Evolutionary conservation across 169 alveolate genomes (phyloP).

Genomic region (Theileria orientalis): DNA sequence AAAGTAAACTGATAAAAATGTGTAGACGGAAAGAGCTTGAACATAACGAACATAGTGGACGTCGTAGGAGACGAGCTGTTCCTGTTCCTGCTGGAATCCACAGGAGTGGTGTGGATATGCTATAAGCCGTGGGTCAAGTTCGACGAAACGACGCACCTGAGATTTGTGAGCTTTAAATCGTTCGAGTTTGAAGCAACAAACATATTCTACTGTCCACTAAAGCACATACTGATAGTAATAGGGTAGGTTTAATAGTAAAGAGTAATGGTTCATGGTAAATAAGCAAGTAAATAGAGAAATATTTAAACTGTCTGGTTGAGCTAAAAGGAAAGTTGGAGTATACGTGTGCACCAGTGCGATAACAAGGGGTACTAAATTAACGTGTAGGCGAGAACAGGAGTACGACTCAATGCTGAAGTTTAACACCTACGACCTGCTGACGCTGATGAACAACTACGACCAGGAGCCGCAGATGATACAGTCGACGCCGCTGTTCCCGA

Average conservation of each 20-base stretch:
- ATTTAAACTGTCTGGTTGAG: no score
- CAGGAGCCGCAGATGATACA: slow-evolving; percentile 45
- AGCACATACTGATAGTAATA: slow-evolving; percentile 23
- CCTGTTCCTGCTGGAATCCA: slow-evolving; percentile 58
- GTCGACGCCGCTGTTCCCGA: slow-evolving; percentile 50
- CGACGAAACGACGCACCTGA: slow-evolving; percentile 13
- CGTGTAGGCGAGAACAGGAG: slow-evolving; percentile 54
- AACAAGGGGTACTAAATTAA: no score
- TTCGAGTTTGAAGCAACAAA: slow-evolving; percentile 56
- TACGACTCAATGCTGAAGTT: slow-evolving; percentile 50
- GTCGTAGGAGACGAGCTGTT: slow-evolving; percentile 47
- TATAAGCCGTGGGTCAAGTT: slow-evolving; percentile 19
- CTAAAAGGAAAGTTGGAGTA: no score
- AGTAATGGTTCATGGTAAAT: no score
- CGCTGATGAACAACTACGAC: background rate
- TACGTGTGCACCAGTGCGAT: no score
- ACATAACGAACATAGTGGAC: slow-evolving; percentile 36
- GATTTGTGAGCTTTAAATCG: slow-evolving; percentile 20
- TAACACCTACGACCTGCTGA: slow-evolving; percentile 47
- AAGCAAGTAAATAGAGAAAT: no score
- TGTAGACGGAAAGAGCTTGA: slow-evolving; percentile 28
- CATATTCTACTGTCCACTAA: slow-evolving; percentile 29
- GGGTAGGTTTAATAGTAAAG: slow-evolving; percentile 50
- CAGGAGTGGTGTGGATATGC: slow-evolving; percentile 37
- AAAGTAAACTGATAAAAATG: background rate